Evolutionary conservation across 371 early-diverging fungal genomes (phyloP).

Genomic region (Dichotomocladium elegans): DNA sequence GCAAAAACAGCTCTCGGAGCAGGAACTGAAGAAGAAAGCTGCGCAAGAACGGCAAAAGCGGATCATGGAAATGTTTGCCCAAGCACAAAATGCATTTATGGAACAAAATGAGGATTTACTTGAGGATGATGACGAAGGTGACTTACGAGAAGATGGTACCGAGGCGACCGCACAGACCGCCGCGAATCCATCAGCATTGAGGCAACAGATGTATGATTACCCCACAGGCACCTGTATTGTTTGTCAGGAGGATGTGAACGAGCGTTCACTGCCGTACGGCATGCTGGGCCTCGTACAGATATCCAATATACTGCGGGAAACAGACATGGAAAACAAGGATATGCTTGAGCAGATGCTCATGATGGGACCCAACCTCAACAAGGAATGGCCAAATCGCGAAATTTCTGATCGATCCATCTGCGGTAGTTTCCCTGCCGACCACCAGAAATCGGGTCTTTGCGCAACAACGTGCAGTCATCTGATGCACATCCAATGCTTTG

Average conservation of each 20-base stretch:
- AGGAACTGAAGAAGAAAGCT: constrained; percentile 70
- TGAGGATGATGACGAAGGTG: constrained; percentile 56
- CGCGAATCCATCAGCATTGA: too few relatives aligned
- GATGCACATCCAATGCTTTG: constrained; percentile 92
- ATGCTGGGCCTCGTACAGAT: constrained; percentile 81
- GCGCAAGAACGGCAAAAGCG: constrained; percentile 84
- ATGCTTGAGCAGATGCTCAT: constrained; percentile 45
- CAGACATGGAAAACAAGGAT: constrained; percentile 52
- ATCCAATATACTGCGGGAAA: constrained; percentile 66
- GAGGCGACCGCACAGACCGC: neutral
- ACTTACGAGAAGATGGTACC: constrained; percentile 16
- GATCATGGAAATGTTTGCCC: constrained; percentile 90
- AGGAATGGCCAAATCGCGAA: constrained; percentile 31
- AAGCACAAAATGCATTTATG: constrained; percentile 83
- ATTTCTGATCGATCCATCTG: constrained; percentile 12
- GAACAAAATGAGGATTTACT: constrained; percentile 70
- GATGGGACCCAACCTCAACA: constrained; percentile 46
- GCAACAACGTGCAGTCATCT: constrained; percentile 90
- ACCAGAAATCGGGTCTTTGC: constrained; percentile 59
- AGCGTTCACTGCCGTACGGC: constrained; percentile 70
- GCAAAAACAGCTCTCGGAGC: constrained; percentile 43
- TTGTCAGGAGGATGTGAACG: constrained; percentile 88
- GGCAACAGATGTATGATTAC: constrained; percentile 52
- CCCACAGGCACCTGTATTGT: constrained; percentile 90
- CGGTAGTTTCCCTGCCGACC: constrained; percentile 49